These are phyloP conservation scores for Blastobotrys mokoenaii DNA, from an alignment of 805 yeast species.

Conservation along the genomic window DNA sequence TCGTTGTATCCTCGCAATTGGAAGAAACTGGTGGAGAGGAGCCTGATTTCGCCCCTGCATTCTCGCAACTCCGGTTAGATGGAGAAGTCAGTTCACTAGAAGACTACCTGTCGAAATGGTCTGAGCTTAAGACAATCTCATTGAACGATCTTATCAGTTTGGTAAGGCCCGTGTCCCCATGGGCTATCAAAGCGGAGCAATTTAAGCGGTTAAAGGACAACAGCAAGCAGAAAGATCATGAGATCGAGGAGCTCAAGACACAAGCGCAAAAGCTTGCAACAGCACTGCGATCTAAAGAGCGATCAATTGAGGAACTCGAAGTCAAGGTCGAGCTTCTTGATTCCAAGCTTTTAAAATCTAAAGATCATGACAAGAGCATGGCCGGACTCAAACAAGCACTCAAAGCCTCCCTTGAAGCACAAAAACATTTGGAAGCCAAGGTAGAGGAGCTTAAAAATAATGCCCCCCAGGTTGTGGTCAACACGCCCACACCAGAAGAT, in stretches of 20 bases:
- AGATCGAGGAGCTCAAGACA: conserved; percentile 13
- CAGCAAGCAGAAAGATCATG: conserved; percentile 6
- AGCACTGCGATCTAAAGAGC: conserved; percentile 16
- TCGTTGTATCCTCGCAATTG: neutral
- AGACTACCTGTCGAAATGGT: neutral
- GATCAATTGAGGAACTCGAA: conserved; percentile 20
- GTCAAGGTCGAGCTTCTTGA: conserved; percentile 17
- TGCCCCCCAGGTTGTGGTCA: too few species aligned
- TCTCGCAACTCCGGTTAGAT: neutral
- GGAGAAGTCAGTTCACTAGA: neutral
- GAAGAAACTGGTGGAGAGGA: neutral
- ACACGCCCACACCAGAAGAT: conserved; percentile 6
- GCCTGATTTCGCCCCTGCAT: neutral
- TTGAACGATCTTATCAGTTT: conserved; percentile 2
- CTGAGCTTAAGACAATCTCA: conserved; percentile 1
- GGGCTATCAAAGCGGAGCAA: conserved; percentile 16
- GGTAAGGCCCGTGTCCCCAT: conserved; percentile 14
- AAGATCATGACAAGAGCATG: conserved; percentile 16
- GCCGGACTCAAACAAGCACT: conserved; percentile 11
- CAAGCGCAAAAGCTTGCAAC: conserved; percentile 16
- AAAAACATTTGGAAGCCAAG: conserved; percentile 9
- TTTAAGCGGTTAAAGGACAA: conserved; percentile 8
- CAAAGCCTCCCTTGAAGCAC: conserved; percentile 3
- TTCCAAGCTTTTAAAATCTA: conserved; percentile 16
- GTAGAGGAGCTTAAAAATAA: conserved; percentile 7